Base-by-base conservation (phyloP, 139 green algal species). In the Bryopsis sp. region DNA sequence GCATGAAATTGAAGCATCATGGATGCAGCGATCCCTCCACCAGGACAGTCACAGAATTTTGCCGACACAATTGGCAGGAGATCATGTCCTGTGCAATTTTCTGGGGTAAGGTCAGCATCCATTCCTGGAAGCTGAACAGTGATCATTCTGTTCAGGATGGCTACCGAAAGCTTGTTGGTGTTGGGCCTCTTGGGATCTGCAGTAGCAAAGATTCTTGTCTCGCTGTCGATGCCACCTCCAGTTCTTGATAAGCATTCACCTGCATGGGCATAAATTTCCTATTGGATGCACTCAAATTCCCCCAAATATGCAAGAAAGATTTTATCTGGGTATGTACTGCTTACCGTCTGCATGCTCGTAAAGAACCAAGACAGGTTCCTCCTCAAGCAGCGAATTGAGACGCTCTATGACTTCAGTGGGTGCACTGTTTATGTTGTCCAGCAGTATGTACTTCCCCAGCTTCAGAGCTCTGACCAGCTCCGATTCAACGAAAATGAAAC, bases 341-440 rank as follows among this genome's bases (percentile, higher is more conserved):
- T 72, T 64, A 33, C 75, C 75, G 0, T 80, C 65, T 28, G 35
- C 61, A 39, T 77, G 70, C 58, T 80, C 75, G 3, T 80, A 77
- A 3, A 80, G 32, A 58, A 68, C 59, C 8, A 80, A 59, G 2
- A 34, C 67, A 26, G 75, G 75, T 35, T 39, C 54, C 38, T 80
- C 75, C 50, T 80, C 75, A 48, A 74, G 69, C 0, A 80, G 65
- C 37, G 70, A 74, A 47, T 76, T 75, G 2, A 80, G 58, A 3
- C 75, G 66, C 66, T 80, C 75, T 36, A 80, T 34, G 19, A 77
- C 64, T 68, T 80, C 75, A 31, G 75, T 64, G 1, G 70, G 65
- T 2, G 75, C 75, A 26, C 38, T 65, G 46, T 80, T 74, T 64
- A 80, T 58, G 65, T 80, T 80, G 75, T 80, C 75, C 8, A 80